Conservation (phyloP, 371 early-diverging fungal species). For the Mortierella sp. region DNA sequence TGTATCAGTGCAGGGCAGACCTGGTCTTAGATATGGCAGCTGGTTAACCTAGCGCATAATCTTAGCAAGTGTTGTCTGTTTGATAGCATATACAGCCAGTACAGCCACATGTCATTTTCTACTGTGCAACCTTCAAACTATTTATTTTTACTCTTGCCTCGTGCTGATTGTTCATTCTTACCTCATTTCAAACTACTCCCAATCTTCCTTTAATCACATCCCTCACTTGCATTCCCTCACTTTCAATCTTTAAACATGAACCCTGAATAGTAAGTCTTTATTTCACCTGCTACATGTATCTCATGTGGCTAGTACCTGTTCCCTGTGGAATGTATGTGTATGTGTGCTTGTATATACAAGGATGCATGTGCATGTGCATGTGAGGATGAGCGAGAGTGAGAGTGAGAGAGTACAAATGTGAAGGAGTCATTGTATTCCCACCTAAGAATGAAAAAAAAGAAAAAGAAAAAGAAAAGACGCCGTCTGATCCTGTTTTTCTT, state of each 20-base stretch:
- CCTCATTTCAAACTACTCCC: not conserved
- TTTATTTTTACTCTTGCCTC: slow-evolving; percentile 3
- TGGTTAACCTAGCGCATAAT: too few relatives aligned
- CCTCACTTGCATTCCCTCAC: slow-evolving; percentile 2
- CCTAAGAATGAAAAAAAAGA: too few relatives aligned
- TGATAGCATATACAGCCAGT: too few relatives aligned
- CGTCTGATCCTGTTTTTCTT: slow-evolving; percentile 1
- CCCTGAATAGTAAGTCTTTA: slow-evolving; percentile 53
- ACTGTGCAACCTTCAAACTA: not conserved
- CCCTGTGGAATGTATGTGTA: not conserved
- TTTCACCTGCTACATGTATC: not conserved
- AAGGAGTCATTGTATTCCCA: too few relatives aligned
- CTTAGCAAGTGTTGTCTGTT: too few relatives aligned
- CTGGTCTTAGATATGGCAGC: too few relatives aligned
- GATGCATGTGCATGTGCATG: too few relatives aligned
- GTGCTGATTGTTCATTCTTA: not conserved
- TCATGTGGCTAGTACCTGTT: not conserved
- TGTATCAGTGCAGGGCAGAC: too few relatives aligned
- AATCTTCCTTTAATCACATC: not conserved
- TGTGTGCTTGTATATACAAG: not conserved
- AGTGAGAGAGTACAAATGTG: too few relatives aligned
- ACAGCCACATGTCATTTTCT: not conserved
- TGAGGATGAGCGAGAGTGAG: too few relatives aligned
- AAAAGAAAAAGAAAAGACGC: not conserved
- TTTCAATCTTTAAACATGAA: slow-evolving; percentile 22